Evolutionary conservation across 257 asterid species (phyloP), one percentile per base, ranked within the genome.

Genomic region (Solanum dulcamara): DNA sequence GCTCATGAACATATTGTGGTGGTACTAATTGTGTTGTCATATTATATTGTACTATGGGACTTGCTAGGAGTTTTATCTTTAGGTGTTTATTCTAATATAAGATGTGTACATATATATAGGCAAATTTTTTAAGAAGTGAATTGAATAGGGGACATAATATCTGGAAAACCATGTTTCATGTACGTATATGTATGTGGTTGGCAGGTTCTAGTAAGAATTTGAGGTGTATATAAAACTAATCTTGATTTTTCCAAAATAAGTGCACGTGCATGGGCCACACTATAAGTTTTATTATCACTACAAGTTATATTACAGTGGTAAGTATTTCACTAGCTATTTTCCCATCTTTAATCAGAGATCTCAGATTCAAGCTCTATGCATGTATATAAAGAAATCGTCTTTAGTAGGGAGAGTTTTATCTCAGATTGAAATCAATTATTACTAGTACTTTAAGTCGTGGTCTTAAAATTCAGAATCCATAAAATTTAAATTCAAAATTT

Each of bases 351-450:
- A 20, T n/a, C 11, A 7, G 20, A 53, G 0, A 1, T 53, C 0
- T 53, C 2, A 0, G 20, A 20, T 53, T 53, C 26, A 53, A 53
- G 0, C 0, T 53, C 5, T 46, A 48, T 0, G 4, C 0, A 14
- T 50, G 6, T 53, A 53, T 53, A n/a, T n/a, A n/a, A 53, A 2
- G 24, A 18, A 20, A 0, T 2, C 2, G 0, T 53, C 0, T 18
- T 53, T 53, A 18, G 18, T 18, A 53, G 24, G 6, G 0, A 53
- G 0, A 4, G 4, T 24, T 53, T 18, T 51, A 18, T 0, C 3
- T 1, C 0, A n/a, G n/a, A n/a, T n/a, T n/a, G n/a, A n/a, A n/a
- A n/a, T n/a, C n/a, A n/a, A n/a, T n/a, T n/a, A n/a, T n/a, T n/a
- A n/a, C n/a, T n/a, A n/a, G n/a, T n/a, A n/a, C n/a, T n/a, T n/a